Percentiles rank a stretch among this genome's conserved stretches.
Conservation (phyloP, 495 filamentous ascomycete genomes). For the Daldinia childiae region DNA sequence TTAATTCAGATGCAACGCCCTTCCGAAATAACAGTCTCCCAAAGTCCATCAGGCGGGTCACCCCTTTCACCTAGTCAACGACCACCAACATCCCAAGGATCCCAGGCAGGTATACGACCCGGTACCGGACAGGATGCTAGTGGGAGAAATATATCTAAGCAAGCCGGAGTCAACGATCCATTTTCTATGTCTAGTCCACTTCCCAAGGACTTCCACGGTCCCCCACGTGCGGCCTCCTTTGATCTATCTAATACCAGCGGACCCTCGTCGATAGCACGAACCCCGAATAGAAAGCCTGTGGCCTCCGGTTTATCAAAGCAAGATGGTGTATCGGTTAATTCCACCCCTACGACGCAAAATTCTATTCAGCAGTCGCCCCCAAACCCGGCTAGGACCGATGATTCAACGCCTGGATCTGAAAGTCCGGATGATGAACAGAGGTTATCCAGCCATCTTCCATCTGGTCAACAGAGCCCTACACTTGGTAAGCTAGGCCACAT, state of each 20-base stretch:
- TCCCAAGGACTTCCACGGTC: constrained; percentile 24
- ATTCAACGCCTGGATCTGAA: constrained; percentile 22
- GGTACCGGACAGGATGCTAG: constrained; percentile 12
- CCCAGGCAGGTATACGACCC: constrained; percentile 29
- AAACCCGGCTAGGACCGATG: neutral
- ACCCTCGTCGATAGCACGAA: constrained; percentile 14
- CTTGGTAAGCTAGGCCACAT: constrained; percentile 39
- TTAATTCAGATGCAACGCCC: constrained; percentile 39
- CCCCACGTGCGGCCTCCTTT: constrained; percentile 26
- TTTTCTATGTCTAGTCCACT: constrained; percentile 18
- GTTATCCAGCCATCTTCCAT: constrained; percentile 38
- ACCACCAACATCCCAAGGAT: constrained; percentile 14
- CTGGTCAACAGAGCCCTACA: constrained; percentile 41
- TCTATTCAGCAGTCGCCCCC: neutral
- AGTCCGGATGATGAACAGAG: constrained; percentile 30
- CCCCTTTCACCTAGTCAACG: constrained; percentile 25
- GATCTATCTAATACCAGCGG: constrained; percentile 19
- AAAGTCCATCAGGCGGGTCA: constrained; percentile 17
- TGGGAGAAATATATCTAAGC: neutral
- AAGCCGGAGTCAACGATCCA: neutral
- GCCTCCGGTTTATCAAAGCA: constrained; percentile 30
- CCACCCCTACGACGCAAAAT: constrained; percentile 12
- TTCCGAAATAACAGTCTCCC: constrained; percentile 43
- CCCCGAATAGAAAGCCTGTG: constrained; percentile 46
- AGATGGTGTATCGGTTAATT: constrained; percentile 25